A percentile compares a stretch with the other conserved stretches of the same genome.
These are phyloP conservation scores for Alternaria sp. DNA, from an alignment of 2,329 filamentous ascomycete genomes.

Conservation along the genomic window DNA sequence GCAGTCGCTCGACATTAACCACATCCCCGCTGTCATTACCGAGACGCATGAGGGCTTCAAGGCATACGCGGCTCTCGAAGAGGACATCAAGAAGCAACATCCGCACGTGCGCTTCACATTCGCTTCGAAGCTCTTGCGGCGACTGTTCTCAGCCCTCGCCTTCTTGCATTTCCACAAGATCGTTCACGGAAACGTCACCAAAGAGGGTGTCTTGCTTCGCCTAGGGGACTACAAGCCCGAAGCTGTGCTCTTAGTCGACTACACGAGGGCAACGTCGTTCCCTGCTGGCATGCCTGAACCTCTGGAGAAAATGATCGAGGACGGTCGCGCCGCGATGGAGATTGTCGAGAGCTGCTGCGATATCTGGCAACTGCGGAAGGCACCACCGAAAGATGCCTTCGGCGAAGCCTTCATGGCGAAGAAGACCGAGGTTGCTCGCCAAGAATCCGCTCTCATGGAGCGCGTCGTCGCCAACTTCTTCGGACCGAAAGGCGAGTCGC, in stretches of 20 bases:
- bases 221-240: conserved; percentile 3
- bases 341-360: conserved; percentile 24
- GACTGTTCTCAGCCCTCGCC: conserved; percentile 20
- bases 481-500: background rate
- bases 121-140: conserved; percentile 18
- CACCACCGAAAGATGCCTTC: conserved; percentile 1
- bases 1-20: conserved; percentile 1
- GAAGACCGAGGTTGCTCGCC: conserved; percentile 6
- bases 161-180: conserved; percentile 23
- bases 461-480: conserved; percentile 16
- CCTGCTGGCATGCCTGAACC: conserved; percentile 2
- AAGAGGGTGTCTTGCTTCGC: conserved; percentile 16
- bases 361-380: conserved; percentile 24
- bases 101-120: conserved; percentile 18
- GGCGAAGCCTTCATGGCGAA: conserved; percentile 8
- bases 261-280: conserved; percentile 5
- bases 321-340: conserved; percentile 15
- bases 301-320: conserved; percentile 11
- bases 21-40: conserved; percentile 22
- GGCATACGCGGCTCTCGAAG: conserved; percentile 9
- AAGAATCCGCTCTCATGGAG: conserved; percentile 11
- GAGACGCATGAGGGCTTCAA: conserved; percentile 16
- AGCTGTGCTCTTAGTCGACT: conserved; percentile 22
- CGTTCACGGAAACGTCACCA: conserved; percentile 12
- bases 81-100: conserved; percentile 9